A percentile compares a stretch with the other conserved stretches of the same genome.
These are phyloP conservation scores for Candida oleophila DNA, from an alignment of 805 yeast species.

Conservation along the genomic window DNA sequence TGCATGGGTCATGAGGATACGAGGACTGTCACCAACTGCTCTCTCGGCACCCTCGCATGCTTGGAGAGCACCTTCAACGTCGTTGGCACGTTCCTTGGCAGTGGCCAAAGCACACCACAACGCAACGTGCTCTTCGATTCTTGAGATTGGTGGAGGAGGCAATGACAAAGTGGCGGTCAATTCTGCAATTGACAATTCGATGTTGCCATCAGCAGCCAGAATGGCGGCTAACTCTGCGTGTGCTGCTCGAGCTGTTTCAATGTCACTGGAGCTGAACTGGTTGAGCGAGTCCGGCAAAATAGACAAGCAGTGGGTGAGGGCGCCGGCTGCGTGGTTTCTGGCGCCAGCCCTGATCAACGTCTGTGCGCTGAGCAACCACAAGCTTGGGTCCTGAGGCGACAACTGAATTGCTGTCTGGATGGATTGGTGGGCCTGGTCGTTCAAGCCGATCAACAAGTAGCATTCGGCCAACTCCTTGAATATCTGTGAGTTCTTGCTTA, in stretches of 20 bases:
- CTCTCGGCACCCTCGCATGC: constrained; percentile 49
- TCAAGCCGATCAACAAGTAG: constrained; percentile 45
- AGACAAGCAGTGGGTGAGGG: constrained; percentile 45
- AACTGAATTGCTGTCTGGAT: constrained; percentile 42
- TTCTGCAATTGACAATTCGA: constrained; percentile 50
- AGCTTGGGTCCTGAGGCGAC: constrained; percentile 40
- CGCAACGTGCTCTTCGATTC: constrained; percentile 47
- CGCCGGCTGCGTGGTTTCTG: constrained; percentile 45
- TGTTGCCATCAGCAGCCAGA: constrained; percentile 50
- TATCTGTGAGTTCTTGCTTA: constrained; percentile 37
- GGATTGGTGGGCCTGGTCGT: constrained; percentile 52
- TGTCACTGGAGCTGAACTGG: constrained; percentile 28
- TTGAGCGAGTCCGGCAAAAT: constrained; percentile 35
- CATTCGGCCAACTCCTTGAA: constrained; percentile 55
- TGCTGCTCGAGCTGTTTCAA: constrained; percentile 50
- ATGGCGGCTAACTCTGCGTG: constrained; percentile 58
- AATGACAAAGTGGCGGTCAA: constrained; percentile 49
- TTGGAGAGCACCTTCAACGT: constrained; percentile 47
- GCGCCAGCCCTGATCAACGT: constrained; percentile 43
- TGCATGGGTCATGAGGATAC: constrained; percentile 48
- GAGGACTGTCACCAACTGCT: constrained; percentile 44
- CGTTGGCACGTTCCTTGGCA: constrained; percentile 51
- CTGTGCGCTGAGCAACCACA: constrained; percentile 52
- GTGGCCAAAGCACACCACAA: constrained; percentile 55
- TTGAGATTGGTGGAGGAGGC: constrained; percentile 47